Percentiles rank a stretch among this genome's conserved stretches.
Evolutionary conservation across 1,139 yeast genomes (phyloP).

Genomic region (Candida tropicalis): DNA sequence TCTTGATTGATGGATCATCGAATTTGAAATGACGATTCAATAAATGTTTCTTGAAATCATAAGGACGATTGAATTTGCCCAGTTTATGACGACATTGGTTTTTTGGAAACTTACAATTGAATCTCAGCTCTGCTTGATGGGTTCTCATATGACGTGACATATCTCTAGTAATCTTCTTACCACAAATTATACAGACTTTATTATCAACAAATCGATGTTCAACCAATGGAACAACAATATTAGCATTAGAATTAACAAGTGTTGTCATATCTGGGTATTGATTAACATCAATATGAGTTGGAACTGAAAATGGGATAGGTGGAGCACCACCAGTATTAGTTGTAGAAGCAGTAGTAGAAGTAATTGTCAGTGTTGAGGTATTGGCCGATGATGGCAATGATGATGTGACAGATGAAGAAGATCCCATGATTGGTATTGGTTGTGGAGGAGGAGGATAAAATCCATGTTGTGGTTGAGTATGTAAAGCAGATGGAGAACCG

Average conservation of each 20-base stretch:
- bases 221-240: conserved; percentile 39
- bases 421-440: background rate
- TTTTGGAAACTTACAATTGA: conserved; percentile 61
- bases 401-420: background rate
- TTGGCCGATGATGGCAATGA: background rate
- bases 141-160: conserved; percentile 67
- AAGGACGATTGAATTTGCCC: conserved; percentile 67
- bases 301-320: conserved; percentile 7
- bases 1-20: conserved; percentile 50
- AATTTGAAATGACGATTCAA: conserved; percentile 63
- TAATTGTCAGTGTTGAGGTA: conserved; percentile 6
- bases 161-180: conserved; percentile 60
- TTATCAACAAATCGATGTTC: conserved; percentile 34
- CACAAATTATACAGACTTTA: conserved; percentile 55
- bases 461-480: background rate
- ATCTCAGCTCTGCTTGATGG: conserved; percentile 60
- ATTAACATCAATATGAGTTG: conserved; percentile 11
- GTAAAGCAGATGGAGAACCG: background rate
- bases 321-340: background rate
- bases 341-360: background rate
- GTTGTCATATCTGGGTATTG: conserved; percentile 46
- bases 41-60: conserved; percentile 69
- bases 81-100: conserved; percentile 59
- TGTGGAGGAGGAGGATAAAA: conserved; percentile 3
- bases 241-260: conserved; percentile 39